These are phyloP conservation scores for Gynochthodes officinalis DNA, from an alignment of 257 asterid genomes.

Conservation along the genomic window DNA sequence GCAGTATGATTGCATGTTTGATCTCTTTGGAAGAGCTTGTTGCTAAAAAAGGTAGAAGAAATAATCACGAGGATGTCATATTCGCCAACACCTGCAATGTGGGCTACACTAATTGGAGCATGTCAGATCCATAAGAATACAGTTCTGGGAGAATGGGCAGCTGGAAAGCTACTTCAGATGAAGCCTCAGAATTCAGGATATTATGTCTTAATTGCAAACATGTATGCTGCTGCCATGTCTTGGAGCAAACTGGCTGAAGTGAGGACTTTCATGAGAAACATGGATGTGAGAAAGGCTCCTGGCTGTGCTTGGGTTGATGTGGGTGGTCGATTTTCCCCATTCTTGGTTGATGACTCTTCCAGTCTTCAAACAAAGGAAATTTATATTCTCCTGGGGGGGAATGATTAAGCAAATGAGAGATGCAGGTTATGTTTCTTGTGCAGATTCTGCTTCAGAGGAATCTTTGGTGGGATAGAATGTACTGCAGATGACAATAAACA, in stretches of 20 bases:
- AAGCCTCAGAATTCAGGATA: conserved; percentile 67
- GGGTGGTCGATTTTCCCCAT: conserved; percentile 60
- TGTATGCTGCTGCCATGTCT: conserved; percentile 79
- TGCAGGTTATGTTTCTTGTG: conserved; percentile 34
- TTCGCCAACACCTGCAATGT: conserved; percentile 62
- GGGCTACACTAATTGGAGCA: conserved; percentile 93
- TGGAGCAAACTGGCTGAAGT: conserved; percentile 70
- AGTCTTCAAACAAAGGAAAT: conserved; percentile 43
- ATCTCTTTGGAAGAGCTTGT: conserved; percentile 87
- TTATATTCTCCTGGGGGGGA: conserved; percentile 40
- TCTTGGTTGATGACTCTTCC: conserved; percentile 62
- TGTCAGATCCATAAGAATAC: conserved; percentile 64
- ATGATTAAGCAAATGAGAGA: conserved; percentile 59
- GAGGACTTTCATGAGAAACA: conserved; percentile 67
- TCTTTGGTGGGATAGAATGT: conserved; percentile 23
- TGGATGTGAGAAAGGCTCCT: conserved; percentile 74
- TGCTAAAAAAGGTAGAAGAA: conserved; percentile 53
- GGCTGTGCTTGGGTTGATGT: conserved; percentile 83
- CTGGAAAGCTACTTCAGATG: conserved; percentile 64
- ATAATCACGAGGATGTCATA: conserved; percentile 56
- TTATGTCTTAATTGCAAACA: conserved; percentile 77
- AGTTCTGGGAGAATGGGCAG: conserved; percentile 88
- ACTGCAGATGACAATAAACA: neutral
- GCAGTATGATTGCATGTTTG: conserved; percentile 82
- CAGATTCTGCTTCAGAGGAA: conserved; percentile 36